These are phyloP conservation scores for Heritiera fomes DNA, from an alignment of 345 rosid genomes.

Conservation along the genomic window DNA sequence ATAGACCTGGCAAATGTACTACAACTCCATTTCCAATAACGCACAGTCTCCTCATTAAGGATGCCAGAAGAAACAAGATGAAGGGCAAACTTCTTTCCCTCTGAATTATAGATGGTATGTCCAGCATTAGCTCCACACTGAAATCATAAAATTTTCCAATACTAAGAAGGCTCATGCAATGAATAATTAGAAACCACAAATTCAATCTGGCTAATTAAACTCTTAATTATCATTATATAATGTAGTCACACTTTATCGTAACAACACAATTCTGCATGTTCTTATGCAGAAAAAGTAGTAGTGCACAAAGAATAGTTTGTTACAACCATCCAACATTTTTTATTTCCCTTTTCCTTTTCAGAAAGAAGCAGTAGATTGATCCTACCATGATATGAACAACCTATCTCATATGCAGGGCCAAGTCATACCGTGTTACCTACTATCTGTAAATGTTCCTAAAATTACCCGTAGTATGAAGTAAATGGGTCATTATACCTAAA, in stretches of 20 bases:
- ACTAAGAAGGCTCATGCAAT: background rate
- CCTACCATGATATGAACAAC: background rate
- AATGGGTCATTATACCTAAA: background rate
- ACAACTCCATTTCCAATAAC: constrained; percentile 97
- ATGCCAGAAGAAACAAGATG: constrained; percentile 97
- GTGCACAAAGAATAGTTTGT: background rate
- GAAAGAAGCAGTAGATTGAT: background rate
- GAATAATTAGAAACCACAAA: background rate
- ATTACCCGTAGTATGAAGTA: background rate
- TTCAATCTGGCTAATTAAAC: background rate
- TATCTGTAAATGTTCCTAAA: background rate
- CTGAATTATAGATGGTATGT: constrained; percentile 91
- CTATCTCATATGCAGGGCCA: background rate
- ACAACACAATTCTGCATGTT: background rate
- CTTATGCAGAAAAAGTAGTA: background rate
- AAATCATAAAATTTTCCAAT: background rate
- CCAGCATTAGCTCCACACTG: constrained; percentile 99
- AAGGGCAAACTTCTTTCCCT: constrained; percentile 93
- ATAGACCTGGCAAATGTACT: constrained; percentile 83
- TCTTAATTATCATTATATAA: background rate
- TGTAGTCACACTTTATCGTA: background rate
- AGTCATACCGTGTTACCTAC: background rate
- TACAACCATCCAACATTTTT: background rate
- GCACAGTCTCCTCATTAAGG: constrained; percentile 85
- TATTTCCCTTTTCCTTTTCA: background rate